These are phyloP conservation scores for Sphagnum fallax DNA, from an alignment of 228 moss, liverwort and hornwort species.

Conservation along the genomic window DNA sequence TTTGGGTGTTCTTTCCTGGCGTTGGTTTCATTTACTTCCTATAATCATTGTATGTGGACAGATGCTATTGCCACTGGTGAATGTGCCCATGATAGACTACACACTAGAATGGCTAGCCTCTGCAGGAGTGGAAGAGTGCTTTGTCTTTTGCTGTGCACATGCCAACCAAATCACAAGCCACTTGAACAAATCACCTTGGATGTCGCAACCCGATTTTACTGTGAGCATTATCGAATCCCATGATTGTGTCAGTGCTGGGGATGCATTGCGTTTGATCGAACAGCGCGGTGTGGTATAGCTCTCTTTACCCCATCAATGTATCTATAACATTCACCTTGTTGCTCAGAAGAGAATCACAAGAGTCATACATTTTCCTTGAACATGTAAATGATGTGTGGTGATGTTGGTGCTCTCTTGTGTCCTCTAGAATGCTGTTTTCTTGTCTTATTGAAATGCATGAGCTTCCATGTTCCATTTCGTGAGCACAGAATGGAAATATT, in stretches of 20 bases:
- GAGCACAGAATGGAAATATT: not conserved
- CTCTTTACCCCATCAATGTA: not conserved
- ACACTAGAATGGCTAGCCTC: conserved; percentile 92
- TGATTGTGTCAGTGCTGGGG: conserved; percentile 98
- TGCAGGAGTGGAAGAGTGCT: conserved; percentile 90
- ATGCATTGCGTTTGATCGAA: conserved; percentile 88
- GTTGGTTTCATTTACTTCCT: not conserved
- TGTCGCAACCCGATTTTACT: conserved; percentile 66
- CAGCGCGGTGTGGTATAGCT: conserved; percentile 80
- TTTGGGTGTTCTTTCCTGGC: not conserved
- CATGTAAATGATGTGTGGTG: too few relatives aligned
- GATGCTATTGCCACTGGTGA: conserved; percentile 94
- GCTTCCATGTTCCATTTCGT: not conserved
- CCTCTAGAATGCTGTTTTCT: too few relatives aligned
- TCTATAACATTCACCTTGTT: not conserved
- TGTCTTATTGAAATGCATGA: too few relatives aligned
- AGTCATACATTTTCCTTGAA: too few relatives aligned
- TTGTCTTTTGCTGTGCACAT: conserved; percentile 94
- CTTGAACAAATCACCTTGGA: conserved; percentile 69
- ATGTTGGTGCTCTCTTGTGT: too few relatives aligned
- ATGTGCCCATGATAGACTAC: conserved; percentile 98
- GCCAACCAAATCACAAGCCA: conserved; percentile 80
- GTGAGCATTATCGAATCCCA: conserved; percentile 78
- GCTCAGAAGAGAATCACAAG: too few relatives aligned
- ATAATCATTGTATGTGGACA: conserved; percentile 12